These are phyloP conservation scores for Fusarium longipes DNA, from an alignment of 2,329 filamentous ascomycete species.

Conservation along the genomic window DNA sequence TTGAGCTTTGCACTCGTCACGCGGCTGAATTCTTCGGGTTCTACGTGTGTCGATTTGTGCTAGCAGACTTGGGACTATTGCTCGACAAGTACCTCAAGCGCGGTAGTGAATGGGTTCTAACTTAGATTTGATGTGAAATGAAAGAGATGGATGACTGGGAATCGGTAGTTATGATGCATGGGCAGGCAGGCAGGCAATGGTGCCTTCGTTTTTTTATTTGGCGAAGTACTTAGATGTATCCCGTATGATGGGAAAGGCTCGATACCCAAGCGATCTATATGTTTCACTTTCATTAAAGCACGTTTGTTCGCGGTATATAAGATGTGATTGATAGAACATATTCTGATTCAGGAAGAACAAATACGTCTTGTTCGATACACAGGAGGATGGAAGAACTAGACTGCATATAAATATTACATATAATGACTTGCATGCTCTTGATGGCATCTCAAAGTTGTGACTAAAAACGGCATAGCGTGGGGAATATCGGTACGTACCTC, in stretches of 20 bases:
- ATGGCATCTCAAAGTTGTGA: neutral
- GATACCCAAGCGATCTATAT: slow-evolving; percentile 47
- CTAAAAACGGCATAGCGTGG: slow-evolving; percentile 6
- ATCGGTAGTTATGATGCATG: slow-evolving; percentile 23
- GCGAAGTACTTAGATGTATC: slow-evolving; percentile 37
- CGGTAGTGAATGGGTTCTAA: slow-evolving; percentile 89
- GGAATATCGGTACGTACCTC: slow-evolving; percentile 31
- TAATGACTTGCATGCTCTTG: neutral
- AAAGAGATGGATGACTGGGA: slow-evolving; percentile 16
- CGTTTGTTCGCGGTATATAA: neutral
- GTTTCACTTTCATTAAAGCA: slow-evolving; percentile 37
- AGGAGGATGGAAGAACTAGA: neutral
- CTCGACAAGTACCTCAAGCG: slow-evolving; percentile 98
- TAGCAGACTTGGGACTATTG: slow-evolving; percentile 84
- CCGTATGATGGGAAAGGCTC: slow-evolving; percentile 38
- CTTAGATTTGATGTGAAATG: slow-evolving; percentile 48
- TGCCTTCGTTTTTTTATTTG: slow-evolving; percentile 37
- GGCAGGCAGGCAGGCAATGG: slow-evolving; percentile 31
- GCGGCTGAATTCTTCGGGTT: slow-evolving; percentile 98
- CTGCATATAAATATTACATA: neutral
- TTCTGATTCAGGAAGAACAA: neutral
- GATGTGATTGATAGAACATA: neutral
- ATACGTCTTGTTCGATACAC: neutral
- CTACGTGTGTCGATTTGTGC: slow-evolving; percentile 94
- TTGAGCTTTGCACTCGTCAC: slow-evolving; percentile 92